Conservation (phyloP, 257 asterid species). For the Cynanchum wilfordii region DNA sequence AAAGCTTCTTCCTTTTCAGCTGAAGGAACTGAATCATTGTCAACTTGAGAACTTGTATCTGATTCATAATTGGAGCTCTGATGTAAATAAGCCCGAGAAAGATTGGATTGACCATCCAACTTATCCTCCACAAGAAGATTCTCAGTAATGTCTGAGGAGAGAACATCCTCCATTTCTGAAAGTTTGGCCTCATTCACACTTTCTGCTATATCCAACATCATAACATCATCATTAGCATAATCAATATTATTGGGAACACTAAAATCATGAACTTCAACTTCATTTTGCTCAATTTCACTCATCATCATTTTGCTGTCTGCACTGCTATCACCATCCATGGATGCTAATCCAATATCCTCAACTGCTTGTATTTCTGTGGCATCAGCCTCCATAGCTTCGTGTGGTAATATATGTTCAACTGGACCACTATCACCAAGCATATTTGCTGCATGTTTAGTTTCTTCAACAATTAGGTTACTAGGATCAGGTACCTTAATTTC, state of each 20-base stretch:
- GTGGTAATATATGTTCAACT: constrained; percentile 13
- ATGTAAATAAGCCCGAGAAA: constrained; percentile 9
- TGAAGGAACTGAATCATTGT: constrained; percentile 22
- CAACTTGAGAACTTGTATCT: constrained; percentile 20
- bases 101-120: constrained; percentile 15
- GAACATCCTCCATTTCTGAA: constrained; percentile 15
- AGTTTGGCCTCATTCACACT: constrained; percentile 7
- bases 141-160: constrained; percentile 11
- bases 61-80: constrained; percentile 17
- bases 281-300: constrained; percentile 26
- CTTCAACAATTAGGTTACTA: constrained; percentile 8
- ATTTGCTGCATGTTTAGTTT: constrained; percentile 7
- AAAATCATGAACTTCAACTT: constrained; percentile 14
- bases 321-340: constrained; percentile 16
- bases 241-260: constrained; percentile 9
- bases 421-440: constrained; percentile 14
- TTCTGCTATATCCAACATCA: constrained; percentile 21
- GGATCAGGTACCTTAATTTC: constrained; percentile 26
- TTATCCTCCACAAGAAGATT: constrained; percentile 22
- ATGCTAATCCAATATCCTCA: constrained; percentile 6
- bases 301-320: constrained; percentile 18
- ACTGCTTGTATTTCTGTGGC: constrained; percentile 8
- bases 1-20: constrained; percentile 21
- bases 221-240: constrained; percentile 11
- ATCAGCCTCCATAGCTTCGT: constrained; percentile 11